Evolutionary conservation across 805 yeast species (phyloP), one percentile per base, ranked within the genome.

Genomic region (Ogataea degrootiae): DNA sequence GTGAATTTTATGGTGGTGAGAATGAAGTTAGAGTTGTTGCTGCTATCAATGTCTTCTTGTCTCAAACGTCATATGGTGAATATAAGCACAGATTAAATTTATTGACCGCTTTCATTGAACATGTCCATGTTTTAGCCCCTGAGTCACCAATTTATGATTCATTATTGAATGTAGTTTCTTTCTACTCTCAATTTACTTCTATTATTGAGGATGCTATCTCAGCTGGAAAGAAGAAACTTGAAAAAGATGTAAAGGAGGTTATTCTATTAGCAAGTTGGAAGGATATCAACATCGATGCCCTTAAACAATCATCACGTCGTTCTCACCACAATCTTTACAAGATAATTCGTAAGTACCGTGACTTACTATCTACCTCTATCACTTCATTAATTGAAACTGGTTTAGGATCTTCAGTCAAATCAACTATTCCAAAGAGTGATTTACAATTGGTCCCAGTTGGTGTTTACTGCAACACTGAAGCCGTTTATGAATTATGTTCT

Each of bases 231-330:
- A 79, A 76, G 57, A 64, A 67, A 3, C 68, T 92, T 34, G 88
- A 83, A 49, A 92, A 91, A 60, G 89, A 89, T 43, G 78, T 94
- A 11, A 75, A 81, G 34, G 99, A 94, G 48, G 83, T 90, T 4
- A 89, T 94, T 39, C 68, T 88, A 40, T 72, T 94, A 15, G 97
- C 99, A 1, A 87, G 96, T 59, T 95, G 98, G 98, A 90, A 91
- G 57, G 99, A 94, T 68, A 91, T 90, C 12, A 95, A 94, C 59
- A 80, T 90, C 39, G 95, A 87, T 60, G 96, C 99, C 0, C 74
- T 94, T 58, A 90, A 88, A 56, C 97, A 91, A 66, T 88, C 97
- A 66, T 94, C 99, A 6, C 82, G 89, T 53, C 79, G 85, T 42
- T 90, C 97, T 0, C 99, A 95, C 61, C 80, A 81, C 53, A 80